These are phyloP conservation scores for Polyporus arcularius DNA, from an alignment of 768 basidiomycete species.

Conservation along the genomic window DNA sequence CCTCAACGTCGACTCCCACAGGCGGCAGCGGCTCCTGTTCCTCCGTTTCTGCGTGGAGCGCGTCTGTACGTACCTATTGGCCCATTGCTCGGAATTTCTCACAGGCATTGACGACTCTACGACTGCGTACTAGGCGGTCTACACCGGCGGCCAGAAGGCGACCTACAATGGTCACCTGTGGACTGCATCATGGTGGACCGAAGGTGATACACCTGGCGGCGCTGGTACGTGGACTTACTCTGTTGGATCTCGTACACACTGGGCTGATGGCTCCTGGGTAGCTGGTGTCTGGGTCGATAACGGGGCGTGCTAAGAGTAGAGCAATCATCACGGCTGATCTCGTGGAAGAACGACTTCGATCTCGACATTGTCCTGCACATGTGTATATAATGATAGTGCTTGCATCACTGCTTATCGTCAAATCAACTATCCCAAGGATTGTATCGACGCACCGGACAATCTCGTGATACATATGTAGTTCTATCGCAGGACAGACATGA, in stretches of 20 bases:
- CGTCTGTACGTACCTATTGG: conserved; percentile 33
- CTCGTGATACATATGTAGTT: not conserved
- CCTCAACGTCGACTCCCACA: conserved; percentile 25
- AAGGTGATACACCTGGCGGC: conserved; percentile 56
- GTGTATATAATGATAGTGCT: not conserved
- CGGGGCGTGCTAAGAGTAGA: conserved; percentile 39
- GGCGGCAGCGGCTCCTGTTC: conserved; percentile 35
- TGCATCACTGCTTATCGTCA: too few relatives aligned
- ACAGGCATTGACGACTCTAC: not conserved
- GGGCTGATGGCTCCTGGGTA: conserved; percentile 20
- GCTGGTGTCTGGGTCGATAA: conserved; percentile 58
- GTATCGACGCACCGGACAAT: not conserved
- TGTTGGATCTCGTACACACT: not conserved
- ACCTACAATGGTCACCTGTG: conserved; percentile 54
- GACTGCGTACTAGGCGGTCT: conserved; percentile 36
- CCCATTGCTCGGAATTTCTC: too few relatives aligned
- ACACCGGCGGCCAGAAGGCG: conserved; percentile 46
- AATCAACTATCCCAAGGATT: too few relatives aligned
- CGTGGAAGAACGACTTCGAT: not conserved
- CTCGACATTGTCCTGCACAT: not conserved
- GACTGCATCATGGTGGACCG: conserved; percentile 67
- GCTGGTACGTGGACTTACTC: conserved; percentile 36
- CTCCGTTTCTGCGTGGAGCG: conserved; percentile 50
- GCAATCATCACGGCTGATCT: too few relatives aligned
- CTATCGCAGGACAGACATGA: not conserved